These are phyloP conservation scores for Cutaneotrichosporon sp. DNA, from an alignment of 1,284 basidiomycete species.

Conservation along the genomic window DNA sequence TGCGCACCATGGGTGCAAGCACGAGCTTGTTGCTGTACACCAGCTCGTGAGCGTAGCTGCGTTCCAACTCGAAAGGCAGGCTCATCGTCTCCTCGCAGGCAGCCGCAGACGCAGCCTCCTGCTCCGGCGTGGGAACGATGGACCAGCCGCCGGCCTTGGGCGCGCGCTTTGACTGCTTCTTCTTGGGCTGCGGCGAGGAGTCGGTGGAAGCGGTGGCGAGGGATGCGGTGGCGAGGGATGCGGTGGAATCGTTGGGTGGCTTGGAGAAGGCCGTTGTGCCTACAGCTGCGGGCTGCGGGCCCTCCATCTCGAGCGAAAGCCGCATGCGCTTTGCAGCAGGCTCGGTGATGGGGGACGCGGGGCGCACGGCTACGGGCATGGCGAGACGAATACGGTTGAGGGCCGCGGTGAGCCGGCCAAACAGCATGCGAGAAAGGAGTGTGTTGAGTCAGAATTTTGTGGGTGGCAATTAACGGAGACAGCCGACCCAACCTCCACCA, in stretches of 20 bases:
- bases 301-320: conserved; percentile 1
- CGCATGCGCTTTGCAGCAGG: conserved; percentile 15
- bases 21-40: conserved; percentile 72
- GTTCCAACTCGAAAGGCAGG: conserved; percentile 36
- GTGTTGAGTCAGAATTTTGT: conserved; percentile 10
- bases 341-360: conserved; percentile 16
- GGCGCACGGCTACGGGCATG: conserved; percentile 28
- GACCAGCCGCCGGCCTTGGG: background rate
- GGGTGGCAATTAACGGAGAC: background rate
- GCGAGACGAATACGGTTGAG: background rate
- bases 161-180: conserved; percentile 14
- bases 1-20: conserved; percentile 93
- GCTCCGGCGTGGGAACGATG: conserved; percentile 9
- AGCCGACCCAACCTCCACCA: background rate
- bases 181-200: background rate
- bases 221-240: background rate
- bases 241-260: background rate
- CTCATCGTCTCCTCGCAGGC: conserved; percentile 36
- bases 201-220: background rate
- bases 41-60: conserved; percentile 40
- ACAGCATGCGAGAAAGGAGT: conserved; percentile 5
- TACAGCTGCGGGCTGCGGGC: background rate
- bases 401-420: conserved; percentile 14
- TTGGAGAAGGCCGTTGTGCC: background rate
- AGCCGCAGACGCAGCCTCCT: conserved; percentile 12